These are phyloP conservation scores for Diatrype stigma DNA, from an alignment of 2,329 filamentous ascomycete species.

Conservation along the genomic window DNA sequence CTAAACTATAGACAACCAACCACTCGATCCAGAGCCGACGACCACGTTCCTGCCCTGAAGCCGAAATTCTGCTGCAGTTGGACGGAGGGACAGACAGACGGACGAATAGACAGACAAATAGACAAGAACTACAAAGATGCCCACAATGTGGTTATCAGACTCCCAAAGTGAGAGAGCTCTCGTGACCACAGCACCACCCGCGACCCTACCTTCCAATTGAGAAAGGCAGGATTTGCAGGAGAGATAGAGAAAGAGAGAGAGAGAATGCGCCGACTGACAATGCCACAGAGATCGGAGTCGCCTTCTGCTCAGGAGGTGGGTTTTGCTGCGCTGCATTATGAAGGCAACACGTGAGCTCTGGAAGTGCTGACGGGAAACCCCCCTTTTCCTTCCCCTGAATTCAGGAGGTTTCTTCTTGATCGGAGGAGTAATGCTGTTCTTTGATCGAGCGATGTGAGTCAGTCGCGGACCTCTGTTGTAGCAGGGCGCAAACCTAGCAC, in stretches of 20 bases:
- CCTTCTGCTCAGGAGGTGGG: constrained; percentile 96
- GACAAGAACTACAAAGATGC: constrained; percentile 53
- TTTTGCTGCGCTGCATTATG: constrained; percentile 27
- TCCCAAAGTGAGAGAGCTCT: constrained; percentile 81
- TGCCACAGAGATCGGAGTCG: constrained; percentile 83
- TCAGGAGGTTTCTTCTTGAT: constrained; percentile 91
- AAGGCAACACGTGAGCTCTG: constrained; percentile 9
- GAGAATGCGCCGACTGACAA: constrained; percentile 27
- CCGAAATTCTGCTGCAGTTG: neutral
- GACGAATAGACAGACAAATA: no score
- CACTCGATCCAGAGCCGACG: no score
- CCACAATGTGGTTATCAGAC: constrained; percentile 94
- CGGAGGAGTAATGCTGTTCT: constrained; percentile 93
- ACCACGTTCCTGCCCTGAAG: no score
- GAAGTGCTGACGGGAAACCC: constrained; percentile 4
- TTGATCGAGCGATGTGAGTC: constrained; percentile 88
- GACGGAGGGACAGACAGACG: no score
- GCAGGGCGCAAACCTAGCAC: constrained; percentile 1
- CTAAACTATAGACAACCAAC: no score
- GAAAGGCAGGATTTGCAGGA: no score
- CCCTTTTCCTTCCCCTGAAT: constrained; percentile 6
- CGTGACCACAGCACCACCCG: constrained; percentile 5
- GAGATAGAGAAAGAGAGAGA: neutral
- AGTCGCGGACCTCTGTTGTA: constrained; percentile 28
- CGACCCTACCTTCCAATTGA: neutral